phyloP scores from a whole-genome alignment of 129 eudicot species.

The Ambrosia artemisiifolia region DNA sequence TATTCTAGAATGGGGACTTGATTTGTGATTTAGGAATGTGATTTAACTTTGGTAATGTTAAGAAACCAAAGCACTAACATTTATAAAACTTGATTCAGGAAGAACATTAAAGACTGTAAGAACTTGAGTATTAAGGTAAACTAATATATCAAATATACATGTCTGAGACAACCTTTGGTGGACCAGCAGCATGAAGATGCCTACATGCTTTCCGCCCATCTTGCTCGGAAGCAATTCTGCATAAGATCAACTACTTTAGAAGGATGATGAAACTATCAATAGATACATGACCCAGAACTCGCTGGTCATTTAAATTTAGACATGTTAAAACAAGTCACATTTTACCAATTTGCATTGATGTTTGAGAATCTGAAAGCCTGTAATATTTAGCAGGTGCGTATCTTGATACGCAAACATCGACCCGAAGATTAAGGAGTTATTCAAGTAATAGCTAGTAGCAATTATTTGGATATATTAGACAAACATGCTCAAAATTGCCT shows the following conservation, averaged over 20 bases:
- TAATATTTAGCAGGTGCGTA: conserved; percentile 4
- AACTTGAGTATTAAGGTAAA: background rate
- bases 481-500: background rate
- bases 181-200: conserved; percentile 96
- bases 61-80: background rate
- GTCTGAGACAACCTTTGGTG: conserved; percentile 59
- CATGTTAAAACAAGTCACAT: background rate
- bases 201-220: conserved; percentile 95
- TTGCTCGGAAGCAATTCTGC: conserved; percentile 81
- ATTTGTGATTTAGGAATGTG: conserved; percentile 3
- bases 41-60: background rate
- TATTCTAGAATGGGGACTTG: background rate
- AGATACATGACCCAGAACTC: background rate
- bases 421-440: background rate
- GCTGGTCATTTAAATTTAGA: background rate
- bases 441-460: conserved; percentile 1
- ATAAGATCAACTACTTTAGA: conserved; percentile 19
- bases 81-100: background rate
- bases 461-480: background rate
- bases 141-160: conserved; percentile 7
- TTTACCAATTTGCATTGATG: background rate
- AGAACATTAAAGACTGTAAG: background rate
- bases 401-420: background rate
- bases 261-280: conserved; percentile 1
- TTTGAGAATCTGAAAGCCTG: background rate